phyloP scores from a whole-genome alignment of 1,139 yeast genomes.

The Debaryomycetaceae sp. region DNA sequence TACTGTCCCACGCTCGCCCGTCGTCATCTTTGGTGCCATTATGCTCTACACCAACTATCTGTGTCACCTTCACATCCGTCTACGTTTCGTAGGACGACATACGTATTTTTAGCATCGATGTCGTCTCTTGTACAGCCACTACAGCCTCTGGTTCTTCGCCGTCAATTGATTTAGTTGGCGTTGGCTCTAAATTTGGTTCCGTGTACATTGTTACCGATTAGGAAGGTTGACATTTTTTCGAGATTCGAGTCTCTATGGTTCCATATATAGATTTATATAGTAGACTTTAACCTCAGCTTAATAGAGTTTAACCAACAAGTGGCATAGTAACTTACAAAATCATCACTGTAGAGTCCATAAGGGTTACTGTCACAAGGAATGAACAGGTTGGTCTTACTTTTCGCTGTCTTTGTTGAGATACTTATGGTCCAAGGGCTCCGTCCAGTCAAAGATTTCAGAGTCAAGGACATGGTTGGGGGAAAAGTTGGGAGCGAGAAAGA shows the following conservation, averaged over 20 bases:
- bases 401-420: not conserved
- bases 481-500: not conserved
- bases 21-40: too few relatives aligned
- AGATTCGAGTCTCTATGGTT: not conserved
- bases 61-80: too few relatives aligned
- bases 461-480: not conserved
- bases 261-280: not conserved
- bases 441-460: constrained; percentile 11
- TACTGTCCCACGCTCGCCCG: too few relatives aligned
- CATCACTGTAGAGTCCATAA: not conserved
- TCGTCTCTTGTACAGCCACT: not conserved
- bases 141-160: not conserved
- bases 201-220: not conserved
- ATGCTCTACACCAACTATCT: too few relatives aligned
- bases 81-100: too few relatives aligned
- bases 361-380: not conserved
- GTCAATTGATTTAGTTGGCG: not conserved
- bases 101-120: too few relatives aligned
- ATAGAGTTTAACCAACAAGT: too few relatives aligned
- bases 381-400: not conserved
- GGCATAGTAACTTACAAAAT: too few relatives aligned
- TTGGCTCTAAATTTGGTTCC: not conserved
- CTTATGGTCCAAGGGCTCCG: not conserved
- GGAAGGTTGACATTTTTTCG: not conserved
- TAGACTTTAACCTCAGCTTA: too few relatives aligned